These are phyloP conservation scores for Scytalidium sp. DNA, from an alignment of 2,329 filamentous ascomycete species.

Conservation along the genomic window DNA sequence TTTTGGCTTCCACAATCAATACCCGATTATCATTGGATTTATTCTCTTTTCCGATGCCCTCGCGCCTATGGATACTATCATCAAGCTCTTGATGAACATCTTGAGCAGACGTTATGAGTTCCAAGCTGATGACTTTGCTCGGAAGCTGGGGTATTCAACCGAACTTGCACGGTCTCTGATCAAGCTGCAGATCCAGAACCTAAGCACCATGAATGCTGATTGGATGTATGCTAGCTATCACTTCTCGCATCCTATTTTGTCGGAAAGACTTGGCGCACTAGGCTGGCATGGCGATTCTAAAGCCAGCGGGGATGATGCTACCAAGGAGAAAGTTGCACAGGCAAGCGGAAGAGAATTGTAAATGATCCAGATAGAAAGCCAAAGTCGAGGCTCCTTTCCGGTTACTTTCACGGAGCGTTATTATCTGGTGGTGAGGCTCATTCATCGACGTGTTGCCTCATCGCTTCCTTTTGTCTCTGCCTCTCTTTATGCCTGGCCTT, in stretches of 20 bases:
- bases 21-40: constrained; percentile 95
- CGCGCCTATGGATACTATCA: constrained; percentile 86
- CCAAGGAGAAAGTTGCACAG: constrained; percentile 59
- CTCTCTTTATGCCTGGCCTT: constrained; percentile 47
- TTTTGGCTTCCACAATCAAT: constrained; percentile 81
- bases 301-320: constrained; percentile 43
- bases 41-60: constrained; percentile 97
- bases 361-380: constrained; percentile 17
- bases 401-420: constrained; percentile 21
- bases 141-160: constrained; percentile 75
- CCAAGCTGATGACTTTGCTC: constrained; percentile 89
- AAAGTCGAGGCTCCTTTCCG: constrained; percentile 5
- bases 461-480: constrained; percentile 53
- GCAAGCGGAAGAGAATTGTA: constrained; percentile 76
- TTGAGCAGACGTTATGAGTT: constrained; percentile 94
- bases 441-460: constrained; percentile 40
- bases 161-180: constrained; percentile 86
- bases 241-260: constrained; percentile 94
- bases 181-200: constrained; percentile 97
- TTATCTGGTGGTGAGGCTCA: background rate
- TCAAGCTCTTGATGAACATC: constrained; percentile 95
- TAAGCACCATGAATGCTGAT: constrained; percentile 98
- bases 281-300: constrained; percentile 74
- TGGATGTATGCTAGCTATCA: constrained; percentile 99
- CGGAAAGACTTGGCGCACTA: constrained; percentile 87